phyloP scores from a whole-genome alignment of 148 eudicot species.

The Chenopodium berlandieri region DNA sequence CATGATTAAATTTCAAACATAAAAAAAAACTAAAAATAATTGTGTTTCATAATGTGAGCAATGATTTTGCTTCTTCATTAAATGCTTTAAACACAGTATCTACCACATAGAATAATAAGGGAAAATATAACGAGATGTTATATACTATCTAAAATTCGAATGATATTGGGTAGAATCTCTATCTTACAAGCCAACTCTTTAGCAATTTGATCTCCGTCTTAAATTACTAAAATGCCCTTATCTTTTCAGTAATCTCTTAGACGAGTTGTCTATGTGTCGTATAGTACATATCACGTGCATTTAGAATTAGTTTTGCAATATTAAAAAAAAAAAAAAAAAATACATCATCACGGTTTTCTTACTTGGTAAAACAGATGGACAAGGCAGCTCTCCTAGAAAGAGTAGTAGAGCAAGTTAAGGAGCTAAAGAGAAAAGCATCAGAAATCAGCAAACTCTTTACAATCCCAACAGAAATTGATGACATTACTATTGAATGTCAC shows the following conservation, averaged over 20 bases:
- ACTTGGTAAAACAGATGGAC: slow-evolving; percentile 64
- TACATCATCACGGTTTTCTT: background rate
- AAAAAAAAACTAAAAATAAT: background rate
- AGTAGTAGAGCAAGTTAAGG: slow-evolving; percentile 66
- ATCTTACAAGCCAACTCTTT: no score
- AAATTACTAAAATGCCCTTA: no score
- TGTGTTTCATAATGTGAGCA: background rate
- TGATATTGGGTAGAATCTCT: no score
- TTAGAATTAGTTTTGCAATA: no score
- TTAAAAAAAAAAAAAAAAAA: no score
- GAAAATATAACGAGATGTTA: no score
- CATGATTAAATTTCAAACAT: background rate
- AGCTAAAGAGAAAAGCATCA: slow-evolving; percentile 45
- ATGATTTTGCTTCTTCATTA: background rate
- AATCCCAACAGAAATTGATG: slow-evolving; percentile 64
- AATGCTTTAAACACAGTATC: background rate
- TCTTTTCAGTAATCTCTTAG: no score
- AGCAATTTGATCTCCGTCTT: no score
- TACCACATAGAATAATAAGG: no score
- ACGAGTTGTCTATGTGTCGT: no score
- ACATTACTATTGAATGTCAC: slow-evolving; percentile 46
- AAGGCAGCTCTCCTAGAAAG: slow-evolving; percentile 79
- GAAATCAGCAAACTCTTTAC: slow-evolving; percentile 55
- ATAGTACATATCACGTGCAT: no score
- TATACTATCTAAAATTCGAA: no score